Conservation (phyloP, 1,139 yeast species). For the Sugiyamaella xylanicola region DNA sequence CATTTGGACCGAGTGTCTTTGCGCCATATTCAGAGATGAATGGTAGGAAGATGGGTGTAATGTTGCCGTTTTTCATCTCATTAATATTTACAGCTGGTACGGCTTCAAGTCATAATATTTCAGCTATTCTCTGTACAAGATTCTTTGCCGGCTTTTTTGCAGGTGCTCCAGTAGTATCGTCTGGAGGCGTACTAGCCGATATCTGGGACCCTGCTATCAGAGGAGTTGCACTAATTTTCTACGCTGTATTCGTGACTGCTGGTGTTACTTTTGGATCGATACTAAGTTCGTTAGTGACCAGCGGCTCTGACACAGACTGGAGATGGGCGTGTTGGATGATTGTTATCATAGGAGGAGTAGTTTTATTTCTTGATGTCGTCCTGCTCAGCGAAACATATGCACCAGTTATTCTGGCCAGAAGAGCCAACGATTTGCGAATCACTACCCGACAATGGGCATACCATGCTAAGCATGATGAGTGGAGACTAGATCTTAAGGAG, state of each 20-base stretch:
- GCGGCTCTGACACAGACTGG: slow-evolving; percentile 52
- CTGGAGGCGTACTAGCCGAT: slow-evolving; percentile 80
- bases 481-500: slow-evolving; percentile 45
- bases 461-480: slow-evolving; percentile 49
- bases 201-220: slow-evolving; percentile 62
- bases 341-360: slow-evolving; percentile 62
- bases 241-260: slow-evolving; percentile 66
- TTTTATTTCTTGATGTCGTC: slow-evolving; percentile 50
- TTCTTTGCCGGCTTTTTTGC: slow-evolving; percentile 74
- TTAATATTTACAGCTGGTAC: slow-evolving; percentile 41
- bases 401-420: slow-evolving; percentile 60
- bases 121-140: slow-evolving; percentile 64
- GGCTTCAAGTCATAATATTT: slow-evolving; percentile 49
- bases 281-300: slow-evolving; percentile 64
- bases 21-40: slow-evolving; percentile 79
- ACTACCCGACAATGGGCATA: slow-evolving; percentile 59
- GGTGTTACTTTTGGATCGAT: slow-evolving; percentile 78
- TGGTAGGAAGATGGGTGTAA: slow-evolving; percentile 71
- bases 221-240: slow-evolving; percentile 71
- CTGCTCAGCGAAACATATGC: slow-evolving; percentile 73
- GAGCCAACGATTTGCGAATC: slow-evolving; percentile 59
- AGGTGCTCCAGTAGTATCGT: slow-evolving; percentile 71
- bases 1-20: slow-evolving; percentile 75
- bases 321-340: slow-evolving; percentile 67
- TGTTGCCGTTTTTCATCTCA: slow-evolving; percentile 60